Evolutionary conservation across 768 basidiomycete species (phyloP).

Genomic region (Mycena maculata): DNA sequence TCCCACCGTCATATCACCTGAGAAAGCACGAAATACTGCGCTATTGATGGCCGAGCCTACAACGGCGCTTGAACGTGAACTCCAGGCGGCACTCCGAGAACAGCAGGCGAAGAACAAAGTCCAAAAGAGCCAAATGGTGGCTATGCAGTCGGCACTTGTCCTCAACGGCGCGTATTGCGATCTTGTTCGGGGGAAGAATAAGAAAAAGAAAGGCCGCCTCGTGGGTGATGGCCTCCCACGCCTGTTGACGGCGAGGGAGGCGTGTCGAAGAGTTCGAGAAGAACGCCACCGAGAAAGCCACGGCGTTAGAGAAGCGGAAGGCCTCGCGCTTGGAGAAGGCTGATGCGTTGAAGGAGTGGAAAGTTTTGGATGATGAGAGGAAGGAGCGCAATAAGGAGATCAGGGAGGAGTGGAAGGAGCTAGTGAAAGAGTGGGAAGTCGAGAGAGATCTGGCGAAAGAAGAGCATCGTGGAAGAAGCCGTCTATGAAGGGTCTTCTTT

Average conservation of each 20-base stretch:
- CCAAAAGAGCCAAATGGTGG: slow-evolving; percentile 21
- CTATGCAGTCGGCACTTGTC: slow-evolving; percentile 39
- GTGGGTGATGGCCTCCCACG: slow-evolving; percentile 40
- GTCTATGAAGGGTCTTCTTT: not conserved
- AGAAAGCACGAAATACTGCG: not conserved
- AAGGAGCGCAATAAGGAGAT: slow-evolving; percentile 27
- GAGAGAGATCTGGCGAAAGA: not conserved
- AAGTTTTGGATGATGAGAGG: slow-evolving; percentile 28
- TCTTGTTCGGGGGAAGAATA: slow-evolving; percentile 26
- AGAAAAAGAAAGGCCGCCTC: slow-evolving; percentile 32
- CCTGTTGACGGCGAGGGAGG: slow-evolving; percentile 37
- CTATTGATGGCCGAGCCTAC: not conserved
- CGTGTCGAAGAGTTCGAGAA: slow-evolving; percentile 20
- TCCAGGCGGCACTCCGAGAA: slow-evolving; percentile 25
- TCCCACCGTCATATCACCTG: not conserved
- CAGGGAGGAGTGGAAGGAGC: not conserved
- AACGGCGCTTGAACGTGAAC: slow-evolving; percentile 3
- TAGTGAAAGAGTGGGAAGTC: slow-evolving; percentile 27
- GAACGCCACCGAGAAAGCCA: slow-evolving; percentile 19
- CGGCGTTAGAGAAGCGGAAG: slow-evolving; percentile 27
- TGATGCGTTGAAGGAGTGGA: slow-evolving; percentile 35
- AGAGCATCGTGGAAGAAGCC: slow-evolving; percentile 20
- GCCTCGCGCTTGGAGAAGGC: slow-evolving; percentile 19
- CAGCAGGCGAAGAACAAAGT: not conserved
- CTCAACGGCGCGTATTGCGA: slow-evolving; percentile 39